Evolutionary conservation across 805 yeast genomes (phyloP).

Genomic region (Cyberlindnera japonica): DNA sequence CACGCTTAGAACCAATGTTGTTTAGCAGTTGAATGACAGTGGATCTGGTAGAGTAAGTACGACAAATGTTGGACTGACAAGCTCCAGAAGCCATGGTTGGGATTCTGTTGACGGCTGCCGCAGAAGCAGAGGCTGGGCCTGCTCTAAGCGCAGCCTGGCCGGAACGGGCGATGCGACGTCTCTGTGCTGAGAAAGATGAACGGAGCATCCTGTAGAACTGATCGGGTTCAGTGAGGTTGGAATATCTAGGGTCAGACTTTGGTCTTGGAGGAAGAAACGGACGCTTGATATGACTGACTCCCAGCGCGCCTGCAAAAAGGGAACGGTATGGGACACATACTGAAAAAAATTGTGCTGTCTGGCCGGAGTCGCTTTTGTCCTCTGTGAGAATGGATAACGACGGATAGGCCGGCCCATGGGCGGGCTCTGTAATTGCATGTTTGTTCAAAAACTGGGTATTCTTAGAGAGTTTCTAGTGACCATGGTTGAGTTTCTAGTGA

Average conservation of each 20-base stretch:
- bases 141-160: conserved; percentile 20
- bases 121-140: conserved; percentile 15
- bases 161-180: conserved; percentile 25
- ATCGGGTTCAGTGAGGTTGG: not conserved
- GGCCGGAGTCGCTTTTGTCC: conserved; percentile 1
- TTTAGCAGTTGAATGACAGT: conserved; percentile 93
- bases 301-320: not conserved
- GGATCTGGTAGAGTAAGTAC: conserved; percentile 69
- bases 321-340: conserved; percentile 8
- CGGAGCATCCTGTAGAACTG: conserved; percentile 23
- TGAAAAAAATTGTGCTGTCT: conserved; percentile 1
- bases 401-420: too few species aligned
- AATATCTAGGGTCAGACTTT: not conserved
- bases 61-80: conserved; percentile 18
- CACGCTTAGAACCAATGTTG: conserved; percentile 95
- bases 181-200: conserved; percentile 26
- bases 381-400: too few species aligned
- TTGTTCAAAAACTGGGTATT: too few species aligned
- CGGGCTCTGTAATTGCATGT: too few species aligned
- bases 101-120: conserved; percentile 13
- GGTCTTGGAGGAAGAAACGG: not conserved
- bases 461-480: too few species aligned
- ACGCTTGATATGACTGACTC: not conserved
- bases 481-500: too few species aligned
- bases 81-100: conserved; percentile 20